Evolutionary conservation across 345 rosid species (phyloP).

Genomic region (Corymbia maculata): DNA sequence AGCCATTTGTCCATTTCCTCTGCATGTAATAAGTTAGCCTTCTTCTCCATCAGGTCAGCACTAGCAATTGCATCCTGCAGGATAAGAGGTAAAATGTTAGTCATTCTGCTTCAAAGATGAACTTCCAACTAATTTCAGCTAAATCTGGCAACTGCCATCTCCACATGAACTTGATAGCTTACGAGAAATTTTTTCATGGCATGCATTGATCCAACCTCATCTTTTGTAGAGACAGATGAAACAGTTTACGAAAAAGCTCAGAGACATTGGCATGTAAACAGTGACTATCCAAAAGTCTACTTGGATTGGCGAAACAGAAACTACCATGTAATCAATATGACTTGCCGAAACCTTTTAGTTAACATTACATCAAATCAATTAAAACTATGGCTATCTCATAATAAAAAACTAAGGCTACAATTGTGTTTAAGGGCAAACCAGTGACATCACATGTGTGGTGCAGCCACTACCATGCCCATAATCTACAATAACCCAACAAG

Average conservation of each 20-base stretch:
- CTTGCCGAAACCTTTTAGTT: not conserved
- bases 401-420: not conserved
- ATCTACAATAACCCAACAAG: not conserved
- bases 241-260: not conserved
- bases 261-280: not conserved
- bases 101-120: not conserved
- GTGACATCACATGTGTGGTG: not conserved
- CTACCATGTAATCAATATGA: not conserved
- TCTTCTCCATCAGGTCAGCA: conserved; percentile 38
- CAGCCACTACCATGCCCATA: not conserved
- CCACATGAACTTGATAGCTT: not conserved
- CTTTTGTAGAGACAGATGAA: not conserved
- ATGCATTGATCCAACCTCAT: not conserved
- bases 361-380: not conserved
- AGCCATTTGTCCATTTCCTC: conserved; percentile 53
- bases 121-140: not conserved
- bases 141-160: not conserved
- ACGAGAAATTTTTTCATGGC: not conserved
- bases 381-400: not conserved
- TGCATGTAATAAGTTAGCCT: conserved; percentile 27
- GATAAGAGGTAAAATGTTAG: not conserved
- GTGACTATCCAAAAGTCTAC: not conserved
- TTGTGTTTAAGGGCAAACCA: not conserved
- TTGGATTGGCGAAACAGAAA: not conserved
- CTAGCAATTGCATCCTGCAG: conserved; percentile 48